phyloP scores from a whole-genome alignment of 805 yeast genomes.

The Ogataea ramenticola region DNA sequence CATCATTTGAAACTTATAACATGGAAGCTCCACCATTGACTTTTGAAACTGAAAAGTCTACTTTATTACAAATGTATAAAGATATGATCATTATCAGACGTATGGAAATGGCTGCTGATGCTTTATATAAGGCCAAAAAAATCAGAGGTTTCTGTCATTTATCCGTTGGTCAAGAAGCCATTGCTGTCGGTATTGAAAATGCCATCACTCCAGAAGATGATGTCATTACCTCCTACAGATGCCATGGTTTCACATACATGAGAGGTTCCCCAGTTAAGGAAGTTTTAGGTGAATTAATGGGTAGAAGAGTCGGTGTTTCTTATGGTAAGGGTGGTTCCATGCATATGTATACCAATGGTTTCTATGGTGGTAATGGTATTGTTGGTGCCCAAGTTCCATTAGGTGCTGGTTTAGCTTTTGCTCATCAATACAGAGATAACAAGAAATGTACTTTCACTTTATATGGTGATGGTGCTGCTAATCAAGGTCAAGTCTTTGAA shows the following conservation, averaged over 20 bases:
- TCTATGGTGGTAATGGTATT: conserved; percentile 99
- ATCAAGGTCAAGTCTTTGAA: conserved; percentile 99
- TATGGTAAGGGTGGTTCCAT: conserved; percentile 99
- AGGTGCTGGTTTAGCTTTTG: conserved; percentile 97
- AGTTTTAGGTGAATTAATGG: conserved; percentile 94
- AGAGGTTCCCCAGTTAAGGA: conserved; percentile 90
- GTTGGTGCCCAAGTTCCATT: conserved; percentile 99
- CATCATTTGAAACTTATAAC: conserved; percentile 81
- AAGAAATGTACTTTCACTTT: conserved; percentile 73
- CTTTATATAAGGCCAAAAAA: conserved; percentile 95
- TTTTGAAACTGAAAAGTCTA: conserved; percentile 74
- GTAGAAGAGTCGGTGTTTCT: conserved; percentile 90
- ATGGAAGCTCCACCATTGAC: conserved; percentile 63
- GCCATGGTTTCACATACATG: conserved; percentile 97
- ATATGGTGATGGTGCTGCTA: conserved; percentile 99
- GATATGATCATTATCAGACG: conserved; percentile 92
- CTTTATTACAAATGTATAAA: conserved; percentile 87
- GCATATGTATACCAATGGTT: conserved; percentile 96
- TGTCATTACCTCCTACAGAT: conserved; percentile 94
- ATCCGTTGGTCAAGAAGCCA: conserved; percentile 97
- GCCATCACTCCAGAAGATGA: conserved; percentile 84
- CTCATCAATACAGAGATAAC: conserved; percentile 88
- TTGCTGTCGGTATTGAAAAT: conserved; percentile 96
- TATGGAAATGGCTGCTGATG: conserved; percentile 99
- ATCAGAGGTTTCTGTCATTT: conserved; percentile 98